Evolutionary conservation across 2,329 filamentous ascomycete species (phyloP).

Genomic region (Huntiella savannae): DNA sequence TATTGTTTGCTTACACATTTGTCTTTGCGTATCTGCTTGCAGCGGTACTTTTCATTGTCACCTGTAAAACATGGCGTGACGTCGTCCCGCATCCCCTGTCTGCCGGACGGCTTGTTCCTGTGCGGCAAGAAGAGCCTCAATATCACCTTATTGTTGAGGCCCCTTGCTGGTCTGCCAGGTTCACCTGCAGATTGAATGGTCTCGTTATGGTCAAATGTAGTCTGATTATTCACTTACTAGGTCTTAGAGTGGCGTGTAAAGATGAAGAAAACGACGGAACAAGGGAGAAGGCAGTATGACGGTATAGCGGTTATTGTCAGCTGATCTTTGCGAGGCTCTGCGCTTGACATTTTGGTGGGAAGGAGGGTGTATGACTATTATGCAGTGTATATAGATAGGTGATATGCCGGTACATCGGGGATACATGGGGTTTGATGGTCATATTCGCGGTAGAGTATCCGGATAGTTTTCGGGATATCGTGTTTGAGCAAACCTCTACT

Average conservation of each 20-base stretch:
- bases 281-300: neutral
- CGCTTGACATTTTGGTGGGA: neutral
- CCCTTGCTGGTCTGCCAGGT: neutral
- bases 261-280: no score
- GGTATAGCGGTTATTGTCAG: neutral
- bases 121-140: constrained; percentile 1
- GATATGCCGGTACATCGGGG: no score
- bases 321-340: constrained; percentile 1
- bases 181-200: no score
- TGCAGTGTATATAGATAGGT: no score
- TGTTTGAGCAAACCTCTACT: no score
- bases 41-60: no score
- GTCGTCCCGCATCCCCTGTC: neutral
- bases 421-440: no score
- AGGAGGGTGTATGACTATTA: no score
- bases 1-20: neutral
- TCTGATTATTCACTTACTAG: constrained; percentile 2
- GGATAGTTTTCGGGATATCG: no score
- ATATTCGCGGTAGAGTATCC: no score
- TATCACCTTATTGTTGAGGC: neutral
- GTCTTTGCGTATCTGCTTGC: neutral
- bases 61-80: neutral
- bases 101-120: neutral
- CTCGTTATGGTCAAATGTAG: neutral
- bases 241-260: neutral